Evolutionary conservation across 129 eudicot genomes (phyloP).

Genomic region (Deinandra increscens): DNA sequence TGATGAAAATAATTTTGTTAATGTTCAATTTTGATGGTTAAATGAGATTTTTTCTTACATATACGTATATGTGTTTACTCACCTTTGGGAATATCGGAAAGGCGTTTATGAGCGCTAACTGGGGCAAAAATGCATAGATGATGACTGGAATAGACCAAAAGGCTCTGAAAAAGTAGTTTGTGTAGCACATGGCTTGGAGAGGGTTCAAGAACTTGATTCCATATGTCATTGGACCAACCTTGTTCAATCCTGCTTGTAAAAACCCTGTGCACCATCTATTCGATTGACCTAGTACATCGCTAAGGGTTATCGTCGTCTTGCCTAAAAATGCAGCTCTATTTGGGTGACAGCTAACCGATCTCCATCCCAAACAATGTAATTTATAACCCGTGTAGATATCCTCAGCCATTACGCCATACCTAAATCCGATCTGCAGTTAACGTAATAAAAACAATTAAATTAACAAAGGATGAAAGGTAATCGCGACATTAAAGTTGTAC

Average conservation of each 20-base stretch:
- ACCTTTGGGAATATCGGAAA: constrained; percentile 33
- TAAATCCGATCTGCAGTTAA: constrained; percentile 50
- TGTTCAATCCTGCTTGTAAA: constrained; percentile 32
- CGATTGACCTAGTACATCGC: constrained; percentile 43
- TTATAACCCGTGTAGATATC: constrained; percentile 42
- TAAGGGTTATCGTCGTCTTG: constrained; percentile 35
- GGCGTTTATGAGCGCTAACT: constrained; percentile 35
- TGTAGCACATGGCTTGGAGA: constrained; percentile 40
- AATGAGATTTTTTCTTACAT: neutral
- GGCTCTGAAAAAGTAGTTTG: constrained; percentile 37
- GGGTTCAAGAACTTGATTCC: constrained; percentile 38
- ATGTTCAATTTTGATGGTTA: too few species aligned
- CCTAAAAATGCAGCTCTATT: constrained; percentile 57
- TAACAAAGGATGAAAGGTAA: neutral
- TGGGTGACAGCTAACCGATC: constrained; percentile 38
- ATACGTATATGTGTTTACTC: neutral
- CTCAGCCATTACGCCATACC: constrained; percentile 60
- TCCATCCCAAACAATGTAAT: constrained; percentile 57
- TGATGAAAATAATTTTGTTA: neutral
- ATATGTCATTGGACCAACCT: constrained; percentile 29
- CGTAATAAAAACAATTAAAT: neutral
- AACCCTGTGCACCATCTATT: constrained; percentile 64
- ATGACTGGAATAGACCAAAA: constrained; percentile 45
- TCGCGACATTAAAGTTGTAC: constrained; percentile 1
- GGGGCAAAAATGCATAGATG: constrained; percentile 51